Evolutionary conservation across 371 early-diverging fungal genomes (phyloP), one percentile per base, ranked within the genome.

Genomic region (Mucor circinelloides): DNA sequence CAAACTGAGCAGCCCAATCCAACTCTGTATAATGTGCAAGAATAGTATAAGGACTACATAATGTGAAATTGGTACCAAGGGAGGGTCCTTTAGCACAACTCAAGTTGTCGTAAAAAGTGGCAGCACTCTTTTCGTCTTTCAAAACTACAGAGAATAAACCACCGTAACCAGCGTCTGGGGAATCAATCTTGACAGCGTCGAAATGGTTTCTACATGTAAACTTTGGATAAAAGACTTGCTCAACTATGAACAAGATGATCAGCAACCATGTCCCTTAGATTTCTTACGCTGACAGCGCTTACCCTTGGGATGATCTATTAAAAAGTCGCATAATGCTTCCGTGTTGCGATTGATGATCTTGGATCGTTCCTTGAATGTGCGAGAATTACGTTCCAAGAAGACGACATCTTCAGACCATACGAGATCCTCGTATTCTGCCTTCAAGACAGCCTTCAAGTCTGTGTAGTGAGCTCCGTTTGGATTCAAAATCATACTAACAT

Each of bases 21-120:
- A 97, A 81, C 76, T 98, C 94, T 31, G 80, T 84, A 78, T 90
- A 97, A 74, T 98, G 99, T 4, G 97, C 99, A 28, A 98, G 77
- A 10, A 98, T 90, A 2, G 97, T 93, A 73, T 97, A 98, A 6
- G 98, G 97, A 65, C 94, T 92, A 6, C 88, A 94, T 50, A 98
- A 83, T 6, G 99, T 98, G 72, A 97, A 98, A 82, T 95, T 97
- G 46, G 97, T 97, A 2, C 99, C 99, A 27, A 98, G 85, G 0
- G 95, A 95, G 17, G 98, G 98, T 0, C 99, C 99, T 74, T 98
- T 98, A 62, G 90, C 89, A 67, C 88, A 88, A 5, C 82, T 72
- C 32, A 98, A 74, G 19, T 80, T 69, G 78, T 98, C 96, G 77
- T 90, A 98, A 77, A 98, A 97, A 40, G 73, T 69, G 15, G 74